Conservation (phyloP, 169 alveolate genomes). For the Cryptosporidium ryanae region DNA sequence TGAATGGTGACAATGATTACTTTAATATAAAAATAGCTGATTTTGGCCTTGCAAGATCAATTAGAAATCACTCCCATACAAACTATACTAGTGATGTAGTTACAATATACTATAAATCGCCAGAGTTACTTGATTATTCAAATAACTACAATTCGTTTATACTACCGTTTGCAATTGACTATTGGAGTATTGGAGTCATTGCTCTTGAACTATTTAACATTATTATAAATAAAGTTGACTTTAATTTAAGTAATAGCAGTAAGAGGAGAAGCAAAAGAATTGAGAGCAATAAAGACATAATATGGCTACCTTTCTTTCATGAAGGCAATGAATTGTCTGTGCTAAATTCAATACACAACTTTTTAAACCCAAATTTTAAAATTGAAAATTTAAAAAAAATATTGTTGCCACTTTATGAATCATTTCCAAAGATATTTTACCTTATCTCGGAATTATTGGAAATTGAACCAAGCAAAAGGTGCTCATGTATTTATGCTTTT, state of each 20-base stretch:
- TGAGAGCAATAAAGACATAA: not conserved
- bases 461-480: slow-evolving; percentile 65
- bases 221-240: slow-evolving; percentile 11
- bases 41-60: slow-evolving; percentile 69
- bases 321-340: slow-evolving; percentile 71
- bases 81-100: slow-evolving; percentile 67
- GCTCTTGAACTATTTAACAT: slow-evolving; percentile 42
- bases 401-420: slow-evolving; percentile 31
- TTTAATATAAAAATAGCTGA: slow-evolving; percentile 54
- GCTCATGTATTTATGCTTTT: slow-evolving; percentile 46
- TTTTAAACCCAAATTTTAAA: slow-evolving; percentile 23
- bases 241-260: not conserved
- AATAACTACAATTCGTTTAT: not conserved
- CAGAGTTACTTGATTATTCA: slow-evolving; percentile 29
- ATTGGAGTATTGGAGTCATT: slow-evolving; percentile 67
- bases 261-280: slow-evolving; percentile 32
- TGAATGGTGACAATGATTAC: slow-evolving; percentile 22
- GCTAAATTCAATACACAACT: slow-evolving; percentile 20
- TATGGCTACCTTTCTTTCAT: slow-evolving; percentile 61
- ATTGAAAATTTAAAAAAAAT: slow-evolving; percentile 18
- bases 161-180: slow-evolving; percentile 56
- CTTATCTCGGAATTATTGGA: slow-evolving; percentile 54
- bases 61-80: slow-evolving; percentile 44
- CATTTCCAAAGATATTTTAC: slow-evolving; percentile 45
- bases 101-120: slow-evolving; percentile 59